Base-by-base conservation (phyloP, 441 rosid genomes). In the Populus tomentosa region DNA sequence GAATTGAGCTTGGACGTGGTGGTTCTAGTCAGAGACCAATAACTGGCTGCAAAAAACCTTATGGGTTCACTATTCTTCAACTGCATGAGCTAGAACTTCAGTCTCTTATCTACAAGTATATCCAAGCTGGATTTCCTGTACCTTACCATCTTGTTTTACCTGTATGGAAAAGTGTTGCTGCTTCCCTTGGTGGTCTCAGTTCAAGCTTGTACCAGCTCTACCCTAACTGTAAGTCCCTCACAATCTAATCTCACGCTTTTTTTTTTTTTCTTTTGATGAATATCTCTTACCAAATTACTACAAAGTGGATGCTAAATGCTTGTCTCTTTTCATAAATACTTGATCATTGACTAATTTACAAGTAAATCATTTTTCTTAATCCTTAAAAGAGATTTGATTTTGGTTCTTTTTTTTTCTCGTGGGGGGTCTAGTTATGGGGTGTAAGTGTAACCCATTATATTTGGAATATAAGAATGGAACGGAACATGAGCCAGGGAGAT, bases 401-500 rank as follows among this genome's bases (percentile, higher is more conserved):
- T 13, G 38, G 28, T 7, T 13, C n/a, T 3, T 16, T 21, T 23
- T 59, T 64, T 26, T 50, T 20, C 16, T 14, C 16, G 8, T 23
- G 53, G 50, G 33, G 26, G 23, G 5, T 79, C 1, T 46, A 81
- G 88, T 69, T 38, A 24, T 83, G 62, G 82, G 80, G 1, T 35
- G 23, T 61, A 78, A 74, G 1, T 35, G 23, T 61, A 78, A 74
- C 16, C 28, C 70, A 0, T 24, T 66, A 69, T 63, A 76, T 21
- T 30, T 75, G 85, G 86, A 79, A 40, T 78, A 65, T 10, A 83
- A 74, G 75, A 83, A 75, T 10, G 86, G 84, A 21, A 18, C 73
- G 61, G 90, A 87, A 67, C 77, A 85, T 5, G 90, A 89, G 73
- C 89, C 88, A 7, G 88, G 90, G 53, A 87, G 90, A 75, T 87